Evolutionary conservation across 441 rosid species (phyloP).

Genomic region (Adansonia madagascariensis): DNA sequence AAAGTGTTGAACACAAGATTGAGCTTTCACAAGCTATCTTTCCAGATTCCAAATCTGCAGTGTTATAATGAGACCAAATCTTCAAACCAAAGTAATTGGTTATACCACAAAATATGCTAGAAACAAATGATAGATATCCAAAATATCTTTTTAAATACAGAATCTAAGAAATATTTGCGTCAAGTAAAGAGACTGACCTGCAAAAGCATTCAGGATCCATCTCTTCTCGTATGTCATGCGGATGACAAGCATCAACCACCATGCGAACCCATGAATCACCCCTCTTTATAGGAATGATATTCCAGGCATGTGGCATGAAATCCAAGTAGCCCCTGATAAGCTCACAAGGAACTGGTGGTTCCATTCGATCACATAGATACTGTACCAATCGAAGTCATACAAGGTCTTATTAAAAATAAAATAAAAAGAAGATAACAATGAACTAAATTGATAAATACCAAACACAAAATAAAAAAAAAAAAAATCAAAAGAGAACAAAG

Average conservation of each 20-base stretch:
- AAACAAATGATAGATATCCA: constrained; percentile 13
- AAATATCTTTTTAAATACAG: neutral
- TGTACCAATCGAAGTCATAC: constrained; percentile 35
- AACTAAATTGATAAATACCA: constrained; percentile 11
- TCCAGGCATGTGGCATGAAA: constrained; percentile 96
- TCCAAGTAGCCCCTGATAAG: constrained; percentile 97
- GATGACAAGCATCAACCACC: constrained; percentile 90
- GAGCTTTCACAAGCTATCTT: constrained; percentile 3
- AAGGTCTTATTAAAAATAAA: constrained; percentile 24
- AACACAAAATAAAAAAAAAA: constrained; percentile 20
- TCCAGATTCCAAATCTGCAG: neutral
- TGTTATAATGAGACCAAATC: neutral
- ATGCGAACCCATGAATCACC: constrained; percentile 71
- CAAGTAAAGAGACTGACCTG: constrained; percentile 52
- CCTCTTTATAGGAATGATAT: constrained; percentile 60
- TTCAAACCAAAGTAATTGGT: constrained; percentile 15
- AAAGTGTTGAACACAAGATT: neutral
- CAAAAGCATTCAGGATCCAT: constrained; percentile 77
- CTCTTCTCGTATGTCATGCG: constrained; percentile 88
- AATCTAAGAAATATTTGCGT: constrained; percentile 19
- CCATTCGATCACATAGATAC: constrained; percentile 96
- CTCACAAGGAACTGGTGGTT: constrained; percentile 92
- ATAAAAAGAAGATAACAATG: neutral
- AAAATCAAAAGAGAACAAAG: constrained; percentile 12
- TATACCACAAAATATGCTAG: neutral